A percentile compares a stretch with the other conserved stretches of the same genome.
phyloP scores from a whole-genome alignment of 2,329 filamentous ascomycete species.

The Thelonectria blattea region DNA sequence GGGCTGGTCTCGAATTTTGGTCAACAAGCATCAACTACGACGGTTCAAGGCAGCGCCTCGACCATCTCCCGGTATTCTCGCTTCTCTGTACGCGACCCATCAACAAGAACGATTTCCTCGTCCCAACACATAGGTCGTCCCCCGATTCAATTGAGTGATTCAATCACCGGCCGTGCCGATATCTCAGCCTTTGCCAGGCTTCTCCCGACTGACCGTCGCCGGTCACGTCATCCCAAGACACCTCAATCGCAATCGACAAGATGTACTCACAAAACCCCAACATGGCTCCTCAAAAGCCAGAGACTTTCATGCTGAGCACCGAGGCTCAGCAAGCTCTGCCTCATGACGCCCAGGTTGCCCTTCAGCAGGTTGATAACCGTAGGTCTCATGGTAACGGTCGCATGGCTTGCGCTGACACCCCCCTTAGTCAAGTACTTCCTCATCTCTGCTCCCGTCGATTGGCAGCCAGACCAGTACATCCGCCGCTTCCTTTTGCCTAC shows the following conservation, averaged over 20 bases:
- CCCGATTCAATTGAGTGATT: conserved; percentile 27
- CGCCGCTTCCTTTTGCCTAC: conserved; percentile 93
- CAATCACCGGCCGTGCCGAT: conserved; percentile 21
- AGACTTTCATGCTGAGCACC: conserved; percentile 98
- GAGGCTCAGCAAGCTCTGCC: conserved; percentile 96
- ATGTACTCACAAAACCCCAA: conserved; percentile 86
- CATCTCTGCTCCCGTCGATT: conserved; percentile 97
- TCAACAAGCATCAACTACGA: conserved; percentile 37
- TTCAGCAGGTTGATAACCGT: conserved; percentile 99
- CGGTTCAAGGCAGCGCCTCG: conserved; percentile 45
- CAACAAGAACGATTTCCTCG: conserved; percentile 12
- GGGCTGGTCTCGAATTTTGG: conserved; percentile 57
- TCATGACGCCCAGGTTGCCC: conserved; percentile 93
- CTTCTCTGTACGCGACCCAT: conserved; percentile 10
- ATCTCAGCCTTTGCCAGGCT: conserved; percentile 26
- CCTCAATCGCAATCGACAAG: conserved; percentile 38
- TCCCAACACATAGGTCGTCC: conserved; percentile 6
- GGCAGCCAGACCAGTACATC: conserved; percentile 96
- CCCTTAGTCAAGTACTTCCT: conserved; percentile 95
- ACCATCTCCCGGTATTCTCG: conserved; percentile 24
- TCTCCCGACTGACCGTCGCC: conserved; percentile 32
- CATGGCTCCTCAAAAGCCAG: conserved; percentile 95
- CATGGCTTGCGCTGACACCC: conserved; percentile 19
- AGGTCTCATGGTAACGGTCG: conserved; percentile 46
- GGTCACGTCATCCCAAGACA: conserved; percentile 38